Percentiles rank a stretch among this genome's conserved stretches.
Conservation (phyloP, 2,329 filamentous ascomycete species). For the Arthrobotrys musiformis region DNA sequence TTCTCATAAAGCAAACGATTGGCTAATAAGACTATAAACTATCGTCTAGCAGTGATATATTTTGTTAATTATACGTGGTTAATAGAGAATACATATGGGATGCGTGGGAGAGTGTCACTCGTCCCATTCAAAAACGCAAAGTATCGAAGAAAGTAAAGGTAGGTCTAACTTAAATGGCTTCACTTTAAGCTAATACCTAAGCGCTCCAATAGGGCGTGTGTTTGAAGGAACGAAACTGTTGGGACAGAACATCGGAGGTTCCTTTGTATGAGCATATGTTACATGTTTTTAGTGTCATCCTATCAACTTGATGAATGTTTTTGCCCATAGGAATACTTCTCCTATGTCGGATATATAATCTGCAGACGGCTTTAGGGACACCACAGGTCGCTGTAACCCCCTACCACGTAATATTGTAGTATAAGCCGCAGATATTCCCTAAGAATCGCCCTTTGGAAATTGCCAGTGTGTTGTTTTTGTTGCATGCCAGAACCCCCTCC, state of each 20-base stretch:
- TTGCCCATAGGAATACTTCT: no score
- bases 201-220: background rate
- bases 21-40: no score
- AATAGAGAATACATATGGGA: background rate
- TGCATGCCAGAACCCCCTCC: conserved; percentile 8
- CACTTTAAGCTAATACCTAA: background rate
- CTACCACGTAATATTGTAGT: background rate
- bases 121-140: background rate
- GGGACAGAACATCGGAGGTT: no score
- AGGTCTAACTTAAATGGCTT: background rate
- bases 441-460: background rate
- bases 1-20: no score
- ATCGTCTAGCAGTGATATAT: background rate
- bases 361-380: background rate
- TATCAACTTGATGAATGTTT: no score
- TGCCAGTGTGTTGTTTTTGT: conserved; percentile 8
- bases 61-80: no score
- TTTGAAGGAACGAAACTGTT: no score
- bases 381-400: background rate
- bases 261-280: no score
- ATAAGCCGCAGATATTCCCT: background rate
- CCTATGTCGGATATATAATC: background rate
- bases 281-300: no score
- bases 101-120: background rate
- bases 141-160: background rate